Base-by-base conservation (phyloP, 495 filamentous ascomycete species). In the Chaetomium cochliodes region DNA sequence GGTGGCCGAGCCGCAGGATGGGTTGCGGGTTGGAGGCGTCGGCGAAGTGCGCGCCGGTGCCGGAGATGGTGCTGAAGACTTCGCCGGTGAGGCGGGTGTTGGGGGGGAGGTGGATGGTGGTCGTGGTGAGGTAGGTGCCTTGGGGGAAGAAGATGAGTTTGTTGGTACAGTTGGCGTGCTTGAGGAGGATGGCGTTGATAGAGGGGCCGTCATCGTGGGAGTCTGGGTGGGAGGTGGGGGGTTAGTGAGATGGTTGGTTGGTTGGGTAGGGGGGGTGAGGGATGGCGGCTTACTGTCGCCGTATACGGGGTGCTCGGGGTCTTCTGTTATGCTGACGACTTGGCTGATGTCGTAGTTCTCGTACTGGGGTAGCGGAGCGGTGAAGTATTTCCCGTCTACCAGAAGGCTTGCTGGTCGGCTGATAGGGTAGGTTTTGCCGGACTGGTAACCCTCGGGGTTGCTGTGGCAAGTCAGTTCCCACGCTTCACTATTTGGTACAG, bases 1-100 rank as follows among this genome's bases (percentile, higher is more conserved):
- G 39, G 22, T 82, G 80, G 25, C 86, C 87, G 28, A 90, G 70
- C 49, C 77, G 65, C 5, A 90, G 76, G n/a, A 89, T 78, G 0
- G 85, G 75, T 20, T 69, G 75, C 1, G 87, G 87, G 42, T 75
- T 75, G 33, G 65, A 71, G 0, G 75, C 68, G 65, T 87, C 75
- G 41, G 77, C 73, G 71, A 88, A 89, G 41, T 74, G 22, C 49
- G 69, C n/a, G 7, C 86, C 84, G n/a, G 63, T 65, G 44, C 76
- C 78, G 46, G 78, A 75, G 54, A 83, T 82, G 11, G 74, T 71
- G 16, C 76, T 73, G 64, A 78, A 77, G 2, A 75, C 73, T 59
- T 84, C 79, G 16, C 81, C 82, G 1, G 81, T 73, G 49, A 84
- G 69, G 7, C 70, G 74, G 3, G 80, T 67, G 76, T 90, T 74